Base-by-base conservation (phyloP, 805 yeast species). In the Debaryomyces maramus region DNA sequence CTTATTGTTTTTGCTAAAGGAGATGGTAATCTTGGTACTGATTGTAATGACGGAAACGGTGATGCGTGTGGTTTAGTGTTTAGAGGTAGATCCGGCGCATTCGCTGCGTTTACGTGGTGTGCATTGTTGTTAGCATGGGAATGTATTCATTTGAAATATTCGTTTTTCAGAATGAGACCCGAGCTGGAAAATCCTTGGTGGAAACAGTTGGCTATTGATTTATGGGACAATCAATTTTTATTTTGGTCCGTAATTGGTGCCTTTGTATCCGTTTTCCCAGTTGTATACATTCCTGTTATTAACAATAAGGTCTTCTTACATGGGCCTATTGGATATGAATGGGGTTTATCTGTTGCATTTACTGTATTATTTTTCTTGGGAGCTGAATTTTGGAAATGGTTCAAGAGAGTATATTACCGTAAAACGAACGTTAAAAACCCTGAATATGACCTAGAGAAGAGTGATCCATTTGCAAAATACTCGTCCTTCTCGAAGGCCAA, bases 21-120 rank as follows among this genome's bases (percentile, higher is more conserved):
- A 11, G 58, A 67, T 45, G 73, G 73, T 2, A 39, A 67, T 43
- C 55, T 68, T 41, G 73, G 74, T 8, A 29, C 16, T 17, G 53
- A 61, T 40, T 68, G 74, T 50, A 68, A 68, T 51, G 28, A 24
- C 8, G 29, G 40, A 7, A 27, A 23, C 21, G 32, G 16, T 8
- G 29, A 29, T 2, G 44, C 64, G 0, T 88, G 96, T 63, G 52
- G 65, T 33, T 61, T 71, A 45, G 95, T 88, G 9, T 87, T 81
- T 63, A 72, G 77, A 51, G 86, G 89, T 3, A 77, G 96, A 58
- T 78, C 95, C 3, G 78, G 85, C 3, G 77, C 89, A 0, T 88
- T 88, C 68, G 84, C 84, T 1, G 78, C 83, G 1, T 82, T 87
- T 82, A 88, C 95, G 0, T 88, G 95, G 95, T 77, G 90, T 65